A percentile compares a stretch with the other conserved stretches of the same genome.
These are phyloP conservation scores for Epichloe scottii DNA, from an alignment of 2,329 filamentous ascomycete species.

Conservation along the genomic window DNA sequence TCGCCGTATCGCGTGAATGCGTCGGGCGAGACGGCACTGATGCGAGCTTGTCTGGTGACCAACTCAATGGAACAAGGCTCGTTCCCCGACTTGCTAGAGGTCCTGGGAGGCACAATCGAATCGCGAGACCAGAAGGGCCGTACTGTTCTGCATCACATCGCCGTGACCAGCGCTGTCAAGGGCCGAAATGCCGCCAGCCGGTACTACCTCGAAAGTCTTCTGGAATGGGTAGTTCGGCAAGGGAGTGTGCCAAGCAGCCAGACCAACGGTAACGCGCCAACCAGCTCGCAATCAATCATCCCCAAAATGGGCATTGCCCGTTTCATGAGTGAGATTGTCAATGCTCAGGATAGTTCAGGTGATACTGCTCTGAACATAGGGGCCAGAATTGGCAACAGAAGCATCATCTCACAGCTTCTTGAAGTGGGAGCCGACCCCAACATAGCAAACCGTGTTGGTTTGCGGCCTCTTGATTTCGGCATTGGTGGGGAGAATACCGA, in stretches of 20 bases:
- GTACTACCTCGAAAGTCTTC: slow-evolving; percentile 87
- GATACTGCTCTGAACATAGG: slow-evolving; percentile 94
- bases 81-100: slow-evolving; percentile 81
- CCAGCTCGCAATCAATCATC: slow-evolving; percentile 27
- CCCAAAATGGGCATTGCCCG: slow-evolving; percentile 75
- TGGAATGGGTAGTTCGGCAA: slow-evolving; percentile 89
- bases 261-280: slow-evolving; percentile 22
- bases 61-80: slow-evolving; percentile 87
- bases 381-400: slow-evolving; percentile 81
- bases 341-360: slow-evolving; percentile 83
- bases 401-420: slow-evolving; percentile 90
- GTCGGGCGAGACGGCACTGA: slow-evolving; percentile 81
- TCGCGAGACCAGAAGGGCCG: slow-evolving; percentile 79
- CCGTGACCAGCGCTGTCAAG: slow-evolving; percentile 89
- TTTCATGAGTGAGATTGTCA: slow-evolving; percentile 96
- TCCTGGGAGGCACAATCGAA: slow-evolving; percentile 81
- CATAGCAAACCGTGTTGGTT: slow-evolving; percentile 78
- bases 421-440: slow-evolving; percentile 92
- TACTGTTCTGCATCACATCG: slow-evolving; percentile 92
- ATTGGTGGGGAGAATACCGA: slow-evolving; percentile 56
- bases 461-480: slow-evolving; percentile 88
- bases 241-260: slow-evolving; percentile 51
- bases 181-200: slow-evolving; percentile 82
- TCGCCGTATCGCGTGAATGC: slow-evolving; percentile 81
- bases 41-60: slow-evolving; percentile 83